A percentile compares a stretch with the other conserved stretches of the same genome.
Conservation (phyloP, 768 basidiomycete genomes). For the Pleurotus ostreatus region DNA sequence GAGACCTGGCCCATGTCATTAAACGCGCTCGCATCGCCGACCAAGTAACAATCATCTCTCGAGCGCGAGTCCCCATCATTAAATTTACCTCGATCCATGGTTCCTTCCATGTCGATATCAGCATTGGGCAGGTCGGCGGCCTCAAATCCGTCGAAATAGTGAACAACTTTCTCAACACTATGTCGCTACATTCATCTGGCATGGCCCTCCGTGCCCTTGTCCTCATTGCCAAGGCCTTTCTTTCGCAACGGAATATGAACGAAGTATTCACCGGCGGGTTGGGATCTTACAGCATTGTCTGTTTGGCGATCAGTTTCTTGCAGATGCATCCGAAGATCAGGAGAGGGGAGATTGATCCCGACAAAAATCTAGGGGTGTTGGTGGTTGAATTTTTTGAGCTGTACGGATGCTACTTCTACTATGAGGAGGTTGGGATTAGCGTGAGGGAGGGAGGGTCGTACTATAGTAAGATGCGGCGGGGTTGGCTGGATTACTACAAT, state of each 20-base stretch:
- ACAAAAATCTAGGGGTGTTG: conserved; percentile 87
- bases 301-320: conserved; percentile 87
- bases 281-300: conserved; percentile 93
- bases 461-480: conserved; percentile 75
- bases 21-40: conserved; percentile 69
- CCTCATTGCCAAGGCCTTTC: conserved; percentile 86
- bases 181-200: conserved; percentile 32
- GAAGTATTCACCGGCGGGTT: conserved; percentile 97
- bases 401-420: conserved; percentile 91
- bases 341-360: conserved; percentile 80
- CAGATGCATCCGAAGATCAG: conserved; percentile 98
- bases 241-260: conserved; percentile 89
- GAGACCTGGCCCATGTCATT: conserved; percentile 73
- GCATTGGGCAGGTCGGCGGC: conserved; percentile 87
- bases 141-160: conserved; percentile 75
- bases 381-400: conserved; percentile 97
- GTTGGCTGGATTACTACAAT: conserved; percentile 70
- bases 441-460: conserved; percentile 86
- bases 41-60: conserved; percentile 82
- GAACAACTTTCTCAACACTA: conserved; percentile 69
- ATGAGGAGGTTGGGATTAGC: conserved; percentile 85
- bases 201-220: conserved; percentile 82
- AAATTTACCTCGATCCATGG: conserved; percentile 87
- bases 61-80: conserved; percentile 94
- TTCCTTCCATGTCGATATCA: conserved; percentile 87